Evolutionary conservation across 768 basidiomycete genomes (phyloP), one percentile per base, ranked within the genome.

Genomic region (Kwoniella newhampshirensis): DNA sequence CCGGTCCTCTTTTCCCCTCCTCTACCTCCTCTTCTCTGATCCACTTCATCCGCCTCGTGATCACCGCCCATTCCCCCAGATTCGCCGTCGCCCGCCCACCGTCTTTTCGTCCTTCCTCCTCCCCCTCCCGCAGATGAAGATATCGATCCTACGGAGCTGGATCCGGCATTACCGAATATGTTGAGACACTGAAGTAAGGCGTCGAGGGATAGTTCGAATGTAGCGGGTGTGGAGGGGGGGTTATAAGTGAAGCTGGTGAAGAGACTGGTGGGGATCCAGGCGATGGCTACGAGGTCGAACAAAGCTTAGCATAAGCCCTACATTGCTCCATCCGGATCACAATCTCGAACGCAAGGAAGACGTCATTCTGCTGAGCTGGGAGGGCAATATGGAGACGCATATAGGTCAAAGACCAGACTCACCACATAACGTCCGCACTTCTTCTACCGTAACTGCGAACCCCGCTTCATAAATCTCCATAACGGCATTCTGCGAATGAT

Each of bases 141-240:
- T 53, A 25, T 42, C 17, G 21, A 47, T 32, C 27, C 41, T 11
- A 39, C 42, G n/a, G 51, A 43, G n/a, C 55, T 26, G 18, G 59
- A 75, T 4, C 77, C 75, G 1, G 87, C 89, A 11, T 91, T 88
- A 26, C 94, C 93, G 67, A 93, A 97, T 53, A 97, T 86, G 67
- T 94, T 93, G 28, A 99, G 80, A 67, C 89, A 92, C 62, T 96
- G 91, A 59, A 96, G 82, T 48, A 97, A 78, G 2, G 86, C 86
- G 71, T 84, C 83, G 36, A 99, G 82, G 2, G 87, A 87, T 54
- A 99, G 82, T 74, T 93, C 90, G 67, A 97, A 88, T 7, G 51
- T 49, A 26, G 67, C 66, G 27, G 68, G 58, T 26, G n/a, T 12
- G 69, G 65, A 63, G 54, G 50, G 57, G 44, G 55, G 64, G 61